Evolutionary conservation across 202 grass and related monocot genomes (phyloP), one percentile per base, ranked within the genome.

Genomic region (Zoysia matrella): DNA sequence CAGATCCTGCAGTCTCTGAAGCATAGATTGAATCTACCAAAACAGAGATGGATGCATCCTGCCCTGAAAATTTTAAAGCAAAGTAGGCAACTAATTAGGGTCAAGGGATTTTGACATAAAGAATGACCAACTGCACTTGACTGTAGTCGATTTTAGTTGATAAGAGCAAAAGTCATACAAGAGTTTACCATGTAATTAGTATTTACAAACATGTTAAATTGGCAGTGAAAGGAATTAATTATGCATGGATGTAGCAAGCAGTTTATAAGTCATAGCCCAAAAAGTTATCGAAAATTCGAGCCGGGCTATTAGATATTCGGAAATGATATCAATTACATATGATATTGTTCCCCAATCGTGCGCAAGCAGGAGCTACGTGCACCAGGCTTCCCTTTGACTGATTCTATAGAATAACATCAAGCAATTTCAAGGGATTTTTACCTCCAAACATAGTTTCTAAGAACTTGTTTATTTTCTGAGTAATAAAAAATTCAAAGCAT

Each of bases 1-100:
- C 69, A 74, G 75, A 40, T 55, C 77, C 84, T 55, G 71, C 87
- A 9, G 63, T 70, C 76, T 88, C 69, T 77, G 92, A 88, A 81
- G 92, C 95, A 85, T 83, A 84, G 10, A 98, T 93, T 0, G 88
- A 90, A 88, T 95, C 95, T 16, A 77, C 87, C 62, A 98, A 68
- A 51, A 91, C 92, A 42, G 15, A 9, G 16, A 95, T 74, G 53
- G 85, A 66, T 58, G 86, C 82, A 81, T 98, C 83, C 45, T 72
- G 78, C 74, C 95, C 95, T 98, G 81, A 2, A 6, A 81, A 49
- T 83, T 88, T 76, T 5, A 80, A 65, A 69, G 45, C 55, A 67
- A 55, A 80, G 45, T 30, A 75, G 57, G 64, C 13, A 68, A 18
- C 60, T 62, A 8, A 36, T 67, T 14, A 5, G 44, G 42, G 63